Conservation (phyloP, 2,329 filamentous ascomycete species). For the Aspergillus pseudoglaucus region DNA sequence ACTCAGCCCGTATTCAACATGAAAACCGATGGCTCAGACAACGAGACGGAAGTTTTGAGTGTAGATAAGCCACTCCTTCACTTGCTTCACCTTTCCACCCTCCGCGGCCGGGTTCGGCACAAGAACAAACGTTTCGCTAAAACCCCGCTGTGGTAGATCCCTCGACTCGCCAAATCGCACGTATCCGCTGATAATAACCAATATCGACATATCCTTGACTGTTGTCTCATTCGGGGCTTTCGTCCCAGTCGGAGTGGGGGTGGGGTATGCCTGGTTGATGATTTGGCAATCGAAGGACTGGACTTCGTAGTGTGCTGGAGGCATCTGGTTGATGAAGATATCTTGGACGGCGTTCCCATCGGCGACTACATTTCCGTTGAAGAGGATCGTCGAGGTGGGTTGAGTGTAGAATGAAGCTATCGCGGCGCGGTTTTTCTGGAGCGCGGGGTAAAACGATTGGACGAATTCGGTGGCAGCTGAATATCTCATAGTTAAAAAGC, state of each 20-base stretch:
- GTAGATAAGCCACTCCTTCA: conserved; percentile 59
- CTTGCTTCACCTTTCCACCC: conserved; percentile 48
- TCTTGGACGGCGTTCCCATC: conserved; percentile 60
- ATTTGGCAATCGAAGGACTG: conserved; percentile 72
- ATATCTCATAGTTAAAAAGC: neutral
- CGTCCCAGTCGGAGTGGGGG: conserved; percentile 39
- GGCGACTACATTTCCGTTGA: conserved; percentile 66
- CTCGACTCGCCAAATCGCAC: conserved; percentile 60
- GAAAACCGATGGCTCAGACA: conserved; percentile 23
- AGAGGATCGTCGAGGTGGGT: conserved; percentile 60
- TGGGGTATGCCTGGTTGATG: conserved; percentile 63
- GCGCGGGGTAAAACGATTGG: conserved; percentile 67
- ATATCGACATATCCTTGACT: conserved; percentile 59
- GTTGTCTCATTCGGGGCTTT: conserved; percentile 36
- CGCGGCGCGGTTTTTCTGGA: conserved; percentile 53
- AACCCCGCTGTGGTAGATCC: conserved; percentile 60
- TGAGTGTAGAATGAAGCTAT: conserved; percentile 65
- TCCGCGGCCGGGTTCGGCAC: conserved; percentile 59
- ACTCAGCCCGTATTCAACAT: too few species aligned
- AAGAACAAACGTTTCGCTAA: conserved; percentile 74
- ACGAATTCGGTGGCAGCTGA: conserved; percentile 66
- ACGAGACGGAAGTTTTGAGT: conserved; percentile 64
- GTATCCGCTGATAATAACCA: conserved; percentile 66
- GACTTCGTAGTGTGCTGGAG: conserved; percentile 60
- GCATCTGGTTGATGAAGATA: conserved; percentile 62